Conservation (phyloP, 2,329 filamentous ascomycete genomes). For the Pestalotiopsis sp. region DNA sequence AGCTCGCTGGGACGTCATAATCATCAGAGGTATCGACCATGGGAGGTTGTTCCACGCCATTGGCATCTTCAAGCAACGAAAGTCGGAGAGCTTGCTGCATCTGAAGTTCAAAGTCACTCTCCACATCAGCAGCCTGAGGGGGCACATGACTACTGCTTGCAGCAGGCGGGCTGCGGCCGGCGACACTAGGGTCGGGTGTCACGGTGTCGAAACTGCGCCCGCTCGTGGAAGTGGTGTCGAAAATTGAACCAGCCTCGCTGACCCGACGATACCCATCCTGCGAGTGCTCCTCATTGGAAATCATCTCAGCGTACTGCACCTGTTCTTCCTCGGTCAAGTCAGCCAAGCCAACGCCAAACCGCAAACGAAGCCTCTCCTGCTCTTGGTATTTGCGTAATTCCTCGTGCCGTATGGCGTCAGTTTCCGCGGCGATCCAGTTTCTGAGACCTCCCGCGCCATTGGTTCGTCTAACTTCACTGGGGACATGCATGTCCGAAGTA, state of each 20-base stretch:
- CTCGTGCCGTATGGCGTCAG: conserved; percentile 76
- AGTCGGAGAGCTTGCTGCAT: conserved; percentile 66
- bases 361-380: conserved; percentile 68
- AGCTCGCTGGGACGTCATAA: conserved; percentile 54
- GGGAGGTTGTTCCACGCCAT: conserved; percentile 49
- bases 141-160: conserved; percentile 26
- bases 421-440: conserved; percentile 85
- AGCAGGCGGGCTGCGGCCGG: conserved; percentile 39
- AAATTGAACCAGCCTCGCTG: conserved; percentile 52
- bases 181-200: conserved; percentile 58
- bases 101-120: conserved; percentile 61
- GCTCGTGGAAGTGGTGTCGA: conserved; percentile 37
- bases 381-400: conserved; percentile 69
- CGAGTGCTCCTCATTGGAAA: conserved; percentile 62
- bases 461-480: conserved; percentile 47
- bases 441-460: conserved; percentile 69
- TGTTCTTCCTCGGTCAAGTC: conserved; percentile 69
- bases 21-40: conserved; percentile 48
- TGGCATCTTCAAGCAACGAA: conserved; percentile 59
- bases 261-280: conserved; percentile 59
- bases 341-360: conserved; percentile 82
- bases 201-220: conserved; percentile 45
- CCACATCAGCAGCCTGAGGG: conserved; percentile 39
- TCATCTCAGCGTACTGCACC: conserved; percentile 65
- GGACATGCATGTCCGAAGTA: conserved; percentile 56